Conservation (phyloP, 768 basidiomycete genomes). For the Dacryopinax spathularia region DNA sequence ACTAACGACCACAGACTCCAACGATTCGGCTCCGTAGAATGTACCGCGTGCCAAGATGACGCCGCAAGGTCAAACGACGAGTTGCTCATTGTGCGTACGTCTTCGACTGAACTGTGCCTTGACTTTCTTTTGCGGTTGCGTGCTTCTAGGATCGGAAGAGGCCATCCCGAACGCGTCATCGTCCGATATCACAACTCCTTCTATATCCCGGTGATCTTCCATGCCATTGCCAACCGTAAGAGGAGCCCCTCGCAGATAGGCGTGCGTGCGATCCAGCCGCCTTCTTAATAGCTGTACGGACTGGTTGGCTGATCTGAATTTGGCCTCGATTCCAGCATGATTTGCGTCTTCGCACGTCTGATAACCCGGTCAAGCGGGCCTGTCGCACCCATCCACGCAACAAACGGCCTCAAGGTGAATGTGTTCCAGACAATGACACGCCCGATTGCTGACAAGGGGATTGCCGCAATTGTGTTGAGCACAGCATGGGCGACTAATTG, state of each 20-base stretch:
- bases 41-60: conserved; percentile 1
- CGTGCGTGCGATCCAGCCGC: background rate
- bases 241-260: conserved; percentile 2
- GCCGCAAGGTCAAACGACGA: conserved; percentile 5
- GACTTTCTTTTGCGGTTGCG: no score
- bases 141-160: background rate
- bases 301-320: conserved; percentile 11
- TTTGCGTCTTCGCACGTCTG: conserved; percentile 15
- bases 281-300: background rate
- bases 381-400: conserved; percentile 7
- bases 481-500: conserved; percentile 25
- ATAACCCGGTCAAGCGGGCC: background rate
- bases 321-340: conserved; percentile 13
- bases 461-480: conserved; percentile 20
- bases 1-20: background rate
- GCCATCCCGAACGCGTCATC: background rate
- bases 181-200: background rate
- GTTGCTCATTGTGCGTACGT: conserved; percentile 7
- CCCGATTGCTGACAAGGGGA: conserved; percentile 10
- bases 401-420: conserved; percentile 9
- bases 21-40: background rate
- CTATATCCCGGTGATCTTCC: background rate
- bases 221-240: conserved; percentile 20
- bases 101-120: conserved; percentile 3
- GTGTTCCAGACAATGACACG: conserved; percentile 15